Base-by-base conservation (phyloP, 768 basidiomycete species). In the Filobasidium wieringae region DNA sequence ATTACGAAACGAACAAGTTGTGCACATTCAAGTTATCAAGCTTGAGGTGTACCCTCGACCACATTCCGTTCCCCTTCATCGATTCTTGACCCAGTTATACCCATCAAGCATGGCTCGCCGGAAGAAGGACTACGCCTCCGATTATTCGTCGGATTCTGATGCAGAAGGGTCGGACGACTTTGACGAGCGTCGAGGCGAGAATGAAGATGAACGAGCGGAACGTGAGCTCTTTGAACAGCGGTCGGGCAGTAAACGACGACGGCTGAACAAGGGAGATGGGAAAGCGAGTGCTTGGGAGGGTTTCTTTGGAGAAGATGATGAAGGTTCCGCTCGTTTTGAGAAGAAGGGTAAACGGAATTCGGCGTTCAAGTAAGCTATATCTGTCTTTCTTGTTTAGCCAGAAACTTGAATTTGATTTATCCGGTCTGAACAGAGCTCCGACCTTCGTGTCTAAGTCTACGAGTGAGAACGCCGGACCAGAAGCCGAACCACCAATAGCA, bases 181-280 rank as follows among this genome's bases (percentile, higher is more conserved):
- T 57, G 68, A 75, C 31, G 79, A 84, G 64, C 24, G 33, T 19
- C 29, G 17, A 11, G 50, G 24, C 30, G 27, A 7, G 9, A 67
- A 70, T 56, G 80, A 81, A 2, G 84, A 85, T 67, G 78, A 77
- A 12, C 79, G 81, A 32, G 88, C 81, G 32, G 88, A 88, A 68
- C 84, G 84, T 9, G 80, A 80, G 32, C 80, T 87, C 7, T 87
- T 87, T 31, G 29, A 51, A 51, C 29, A 34, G 27, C 12, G 17
- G 29, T 7, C 43, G 5, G 43, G 43, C 12, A 19, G 43, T 22
- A 47, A 47, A 22, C 22, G 29, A 27, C 29, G 32, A 24, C 12
- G 50, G 17, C 50, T 30, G 7, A 51, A 51, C 19, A 51, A 30
- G 27, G 50, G 50, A 51, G 37, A 61, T 33, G 70, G 70, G 24